Evolutionary conservation across 2,329 filamentous ascomycete genomes (phyloP).

Genomic region (Claviceps sp.): DNA sequence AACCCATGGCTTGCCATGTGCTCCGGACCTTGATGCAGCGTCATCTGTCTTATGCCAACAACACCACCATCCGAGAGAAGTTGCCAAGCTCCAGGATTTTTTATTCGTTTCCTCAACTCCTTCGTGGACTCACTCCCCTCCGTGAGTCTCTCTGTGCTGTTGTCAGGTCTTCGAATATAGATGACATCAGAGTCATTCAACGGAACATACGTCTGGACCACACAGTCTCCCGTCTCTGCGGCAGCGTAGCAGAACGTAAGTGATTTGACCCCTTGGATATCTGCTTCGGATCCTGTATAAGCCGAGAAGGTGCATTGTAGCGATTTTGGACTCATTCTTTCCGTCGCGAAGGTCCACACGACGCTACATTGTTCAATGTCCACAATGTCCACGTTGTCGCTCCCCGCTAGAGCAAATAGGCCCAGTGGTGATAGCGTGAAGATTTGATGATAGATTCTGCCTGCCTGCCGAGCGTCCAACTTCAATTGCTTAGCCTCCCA

Average conservation of each 20-base stretch:
- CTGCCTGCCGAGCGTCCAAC: conserved; percentile 30
- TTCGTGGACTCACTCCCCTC: conserved; percentile 38
- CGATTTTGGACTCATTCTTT: conserved; percentile 43
- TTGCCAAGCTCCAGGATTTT: conserved; percentile 54
- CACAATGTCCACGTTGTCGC: conserved; percentile 44
- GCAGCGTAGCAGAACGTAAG: conserved; percentile 53
- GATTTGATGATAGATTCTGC: conserved; percentile 35
- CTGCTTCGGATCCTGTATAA: conserved; percentile 30
- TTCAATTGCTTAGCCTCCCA: conserved; percentile 39
- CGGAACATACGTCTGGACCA: conserved; percentile 51
- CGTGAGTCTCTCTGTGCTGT: conserved; percentile 27
- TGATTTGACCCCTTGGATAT: conserved; percentile 42
- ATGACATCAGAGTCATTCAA: conserved; percentile 40
- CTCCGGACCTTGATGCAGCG: conserved; percentile 4
- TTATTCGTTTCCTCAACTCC: conserved; percentile 37
- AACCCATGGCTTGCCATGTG: neutral
- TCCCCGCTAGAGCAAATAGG: conserved; percentile 46
- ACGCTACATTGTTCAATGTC: conserved; percentile 29
- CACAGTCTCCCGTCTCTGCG: conserved; percentile 43
- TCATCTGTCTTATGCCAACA: conserved; percentile 45
- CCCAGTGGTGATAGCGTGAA: conserved; percentile 44
- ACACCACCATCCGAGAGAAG: conserved; percentile 45
- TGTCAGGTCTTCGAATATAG: conserved; percentile 32
- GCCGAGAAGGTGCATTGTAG: conserved; percentile 45
- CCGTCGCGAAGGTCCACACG: conserved; percentile 49